phyloP scores from a whole-genome alignment of 768 basidiomycete genomes.

The Cystobasidium ongulense region DNA sequence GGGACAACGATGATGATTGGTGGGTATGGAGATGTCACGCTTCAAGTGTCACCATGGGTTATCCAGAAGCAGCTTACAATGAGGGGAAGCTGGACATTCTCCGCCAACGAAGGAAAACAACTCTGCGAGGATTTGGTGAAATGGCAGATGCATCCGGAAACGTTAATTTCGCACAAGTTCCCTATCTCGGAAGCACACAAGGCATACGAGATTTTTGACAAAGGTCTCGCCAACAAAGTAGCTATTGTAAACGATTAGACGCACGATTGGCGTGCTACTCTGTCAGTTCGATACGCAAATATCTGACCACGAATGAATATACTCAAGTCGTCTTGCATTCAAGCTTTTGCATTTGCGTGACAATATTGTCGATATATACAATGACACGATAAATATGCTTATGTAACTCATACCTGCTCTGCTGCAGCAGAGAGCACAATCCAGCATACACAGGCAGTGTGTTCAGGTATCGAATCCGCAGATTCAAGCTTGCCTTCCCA shows the following conservation, averaged over 20 bases:
- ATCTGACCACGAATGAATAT: too few species aligned
- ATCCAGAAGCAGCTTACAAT: conserved; percentile 26
- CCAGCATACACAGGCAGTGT: too few species aligned
- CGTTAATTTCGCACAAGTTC: conserved; percentile 20
- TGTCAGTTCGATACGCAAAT: too few species aligned
- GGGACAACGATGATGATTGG: conserved; percentile 29
- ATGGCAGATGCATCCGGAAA: conserved; percentile 25
- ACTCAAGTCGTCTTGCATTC: too few species aligned
- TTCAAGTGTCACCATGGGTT: conserved; percentile 13
- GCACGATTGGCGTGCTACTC: too few species aligned
- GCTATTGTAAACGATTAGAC: conserved; percentile 16
- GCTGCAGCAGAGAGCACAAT: too few species aligned
- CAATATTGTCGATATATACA: too few species aligned
- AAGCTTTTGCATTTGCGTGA: too few species aligned
- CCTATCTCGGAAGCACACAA: background rate
- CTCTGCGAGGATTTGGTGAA: conserved; percentile 24
- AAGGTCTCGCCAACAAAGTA: conserved; percentile 21
- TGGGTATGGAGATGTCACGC: conserved; percentile 12
- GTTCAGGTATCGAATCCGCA: too few species aligned
- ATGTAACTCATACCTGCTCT: too few species aligned
- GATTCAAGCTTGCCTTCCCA: too few species aligned
- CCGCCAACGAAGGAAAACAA: conserved; percentile 19
- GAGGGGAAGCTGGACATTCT: conserved; percentile 14
- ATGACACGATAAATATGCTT: too few species aligned
- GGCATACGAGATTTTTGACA: conserved; percentile 23